phyloP scores from a whole-genome alignment of 371 early-diverging fungal species.

The Batrachochytrium dendrobatidis region DNA sequence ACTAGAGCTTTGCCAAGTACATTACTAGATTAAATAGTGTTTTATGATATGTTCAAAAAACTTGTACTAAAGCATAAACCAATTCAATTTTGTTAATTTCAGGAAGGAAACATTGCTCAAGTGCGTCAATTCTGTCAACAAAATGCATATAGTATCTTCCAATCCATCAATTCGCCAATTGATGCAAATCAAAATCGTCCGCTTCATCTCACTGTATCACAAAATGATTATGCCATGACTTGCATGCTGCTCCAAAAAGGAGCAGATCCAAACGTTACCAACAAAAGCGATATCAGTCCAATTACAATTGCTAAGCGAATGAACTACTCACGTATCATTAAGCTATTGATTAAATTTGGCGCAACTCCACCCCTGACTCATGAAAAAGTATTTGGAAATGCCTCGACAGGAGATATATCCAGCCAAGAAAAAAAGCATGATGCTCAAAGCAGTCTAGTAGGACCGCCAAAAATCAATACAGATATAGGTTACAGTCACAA shows the following conservation, averaged over 20 bases:
- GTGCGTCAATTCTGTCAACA: conserved; percentile 3
- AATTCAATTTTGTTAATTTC: neutral
- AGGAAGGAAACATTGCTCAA: conserved; percentile 17
- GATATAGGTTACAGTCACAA: no score
- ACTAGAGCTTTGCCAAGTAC: conserved; percentile 14
- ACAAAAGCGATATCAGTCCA: conserved; percentile 33
- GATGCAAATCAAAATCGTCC: conserved; percentile 37
- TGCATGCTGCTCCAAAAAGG: conserved; percentile 37
- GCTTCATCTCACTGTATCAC: conserved; percentile 36
- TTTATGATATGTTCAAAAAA: neutral
- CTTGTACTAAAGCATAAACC: neutral
- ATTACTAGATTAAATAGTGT: neutral
- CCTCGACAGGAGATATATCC: no score
- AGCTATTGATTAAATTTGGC: conserved; percentile 22
- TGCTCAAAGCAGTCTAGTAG: conserved; percentile 4
- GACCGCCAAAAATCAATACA: no score
- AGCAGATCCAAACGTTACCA: conserved; percentile 38
- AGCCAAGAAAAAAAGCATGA: conserved; percentile 2
- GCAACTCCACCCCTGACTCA: conserved; percentile 16
- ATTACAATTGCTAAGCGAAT: conserved; percentile 25
- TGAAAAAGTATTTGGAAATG: conserved; percentile 8
- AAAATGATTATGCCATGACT: conserved; percentile 28
- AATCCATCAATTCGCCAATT: conserved; percentile 29
- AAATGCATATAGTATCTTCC: conserved; percentile 8
- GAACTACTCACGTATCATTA: conserved; percentile 12